These are phyloP conservation scores for Casuarina equisetifolia DNA, from an alignment of 306 rosid genomes.

Conservation along the genomic window DNA sequence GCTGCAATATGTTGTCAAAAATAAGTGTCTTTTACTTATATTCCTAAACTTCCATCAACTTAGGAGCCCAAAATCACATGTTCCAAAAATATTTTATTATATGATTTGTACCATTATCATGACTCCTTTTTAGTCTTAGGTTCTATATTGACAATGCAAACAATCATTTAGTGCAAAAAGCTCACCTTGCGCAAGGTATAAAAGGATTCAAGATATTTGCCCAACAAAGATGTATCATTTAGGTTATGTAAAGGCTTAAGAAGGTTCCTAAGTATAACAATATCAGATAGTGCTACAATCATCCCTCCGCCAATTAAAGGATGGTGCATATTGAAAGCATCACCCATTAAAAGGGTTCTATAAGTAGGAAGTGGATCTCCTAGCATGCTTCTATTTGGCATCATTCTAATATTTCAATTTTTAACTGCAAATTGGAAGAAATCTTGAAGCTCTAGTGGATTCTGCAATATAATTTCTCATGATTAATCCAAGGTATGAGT, in stretches of 20 bases:
- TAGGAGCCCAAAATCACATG: not conserved
- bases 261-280: conserved; percentile 54
- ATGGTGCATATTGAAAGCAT: conserved; percentile 71
- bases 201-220: conserved; percentile 54
- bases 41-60: conserved; percentile 9
- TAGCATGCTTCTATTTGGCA: conserved; percentile 59
- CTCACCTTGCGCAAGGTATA: conserved; percentile 55
- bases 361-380: conserved; percentile 52
- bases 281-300: conserved; percentile 71
- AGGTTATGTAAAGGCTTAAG: conserved; percentile 40
- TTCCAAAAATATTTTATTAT: not conserved
- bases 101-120: not conserved
- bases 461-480: conserved; percentile 31
- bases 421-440: conserved; percentile 49
- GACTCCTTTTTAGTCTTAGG: not conserved
- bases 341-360: conserved; percentile 68
- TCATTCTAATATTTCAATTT: conserved; percentile 49
- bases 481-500: conserved; percentile 16
- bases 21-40: not conserved
- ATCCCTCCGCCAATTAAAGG: conserved; percentile 73
- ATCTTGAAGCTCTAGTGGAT: conserved; percentile 50
- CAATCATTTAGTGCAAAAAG: not conserved
- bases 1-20: conserved; percentile 34
- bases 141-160: not conserved
- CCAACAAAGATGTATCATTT: conserved; percentile 39